Evolutionary conservation across 495 filamentous ascomycete species (phyloP).

Genomic region (Bryoglossum gracile): DNA sequence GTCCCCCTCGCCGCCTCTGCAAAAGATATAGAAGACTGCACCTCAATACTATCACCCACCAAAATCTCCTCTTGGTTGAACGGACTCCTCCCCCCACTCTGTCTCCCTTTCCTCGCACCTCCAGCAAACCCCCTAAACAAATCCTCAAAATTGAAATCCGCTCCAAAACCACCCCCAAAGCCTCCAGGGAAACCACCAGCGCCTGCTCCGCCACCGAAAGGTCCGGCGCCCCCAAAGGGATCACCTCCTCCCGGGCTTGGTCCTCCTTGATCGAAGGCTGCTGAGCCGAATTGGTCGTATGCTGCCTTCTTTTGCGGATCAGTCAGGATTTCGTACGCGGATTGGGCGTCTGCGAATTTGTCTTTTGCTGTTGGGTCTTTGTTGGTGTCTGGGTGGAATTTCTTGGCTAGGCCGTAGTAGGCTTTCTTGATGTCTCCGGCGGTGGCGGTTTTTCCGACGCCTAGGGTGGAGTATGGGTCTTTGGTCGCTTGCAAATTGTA

Average conservation of each 20-base stretch:
- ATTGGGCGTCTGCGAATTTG: conserved; percentile 84
- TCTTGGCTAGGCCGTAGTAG: conserved; percentile 97
- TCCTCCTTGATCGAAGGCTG: conserved; percentile 75
- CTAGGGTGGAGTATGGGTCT: conserved; percentile 81
- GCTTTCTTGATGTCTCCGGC: conserved; percentile 92
- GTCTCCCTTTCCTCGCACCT: conserved; percentile 45
- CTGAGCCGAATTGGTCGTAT: conserved; percentile 83
- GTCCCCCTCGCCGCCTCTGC: conserved; percentile 93
- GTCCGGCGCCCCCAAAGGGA: conserved; percentile 47
- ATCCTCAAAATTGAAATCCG: conserved; percentile 91
- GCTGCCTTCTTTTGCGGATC: conserved; percentile 87
- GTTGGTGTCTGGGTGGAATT: conserved; percentile 96
- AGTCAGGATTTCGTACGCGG: conserved; percentile 85
- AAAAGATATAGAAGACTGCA: conserved; percentile 85
- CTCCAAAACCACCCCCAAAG: conserved; percentile 56
- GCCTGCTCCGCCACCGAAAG: conserved; percentile 53
- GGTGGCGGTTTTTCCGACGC: conserved; percentile 75
- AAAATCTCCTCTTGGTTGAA: conserved; percentile 67
- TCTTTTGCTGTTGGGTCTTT: conserved; percentile 89
- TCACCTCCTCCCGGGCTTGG: conserved; percentile 56
- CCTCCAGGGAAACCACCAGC: conserved; percentile 41
- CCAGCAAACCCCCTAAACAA: conserved; percentile 80
- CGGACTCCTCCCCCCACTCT: conserved; percentile 44
- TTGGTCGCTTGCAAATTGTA: conserved; percentile 47
- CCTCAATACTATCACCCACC: conserved; percentile 89